phyloP scores from a whole-genome alignment of 768 basidiomycete genomes.

The Brasilioporus rufonigricans region DNA sequence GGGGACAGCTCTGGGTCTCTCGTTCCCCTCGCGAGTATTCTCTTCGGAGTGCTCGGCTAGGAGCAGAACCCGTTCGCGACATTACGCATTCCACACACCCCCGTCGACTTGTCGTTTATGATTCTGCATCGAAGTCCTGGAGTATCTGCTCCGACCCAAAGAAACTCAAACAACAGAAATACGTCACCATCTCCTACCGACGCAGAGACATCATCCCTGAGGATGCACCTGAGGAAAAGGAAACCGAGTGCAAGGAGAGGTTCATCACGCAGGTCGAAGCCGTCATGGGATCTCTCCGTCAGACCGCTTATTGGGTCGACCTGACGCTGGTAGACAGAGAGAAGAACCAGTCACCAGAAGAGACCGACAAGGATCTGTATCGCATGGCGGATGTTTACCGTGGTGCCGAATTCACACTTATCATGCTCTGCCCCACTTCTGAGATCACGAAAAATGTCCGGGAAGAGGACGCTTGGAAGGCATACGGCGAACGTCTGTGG shows the following conservation, averaged over 20 bases:
- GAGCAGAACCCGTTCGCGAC: neutral
- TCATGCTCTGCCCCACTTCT: no score
- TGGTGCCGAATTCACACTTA: no score
- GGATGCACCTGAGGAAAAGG: neutral
- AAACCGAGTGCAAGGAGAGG: no score
- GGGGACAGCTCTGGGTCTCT: slow-evolving; percentile 26
- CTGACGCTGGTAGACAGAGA: no score
- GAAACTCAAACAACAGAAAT: slow-evolving; percentile 8
- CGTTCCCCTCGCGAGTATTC: slow-evolving; percentile 22
- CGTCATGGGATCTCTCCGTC: slow-evolving; percentile 2
- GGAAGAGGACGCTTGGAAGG: no score
- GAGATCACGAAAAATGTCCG: no score
- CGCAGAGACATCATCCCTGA: slow-evolving; percentile 6
- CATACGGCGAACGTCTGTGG: no score
- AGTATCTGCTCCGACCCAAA: neutral
- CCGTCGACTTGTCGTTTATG: slow-evolving; percentile 15
- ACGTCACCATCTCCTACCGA: slow-evolving; percentile 21
- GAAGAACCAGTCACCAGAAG: no score
- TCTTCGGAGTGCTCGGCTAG: slow-evolving; percentile 6
- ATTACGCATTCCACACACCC: slow-evolving; percentile 16
- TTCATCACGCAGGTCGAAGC: slow-evolving; percentile 9
- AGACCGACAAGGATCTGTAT: no score
- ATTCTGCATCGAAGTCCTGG: slow-evolving; percentile 5
- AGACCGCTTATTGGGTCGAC: slow-evolving; percentile 22
- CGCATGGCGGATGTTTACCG: no score